phyloP scores from a whole-genome alignment of 495 filamentous ascomycete genomes.

The Penicillium simplicissimum region DNA sequence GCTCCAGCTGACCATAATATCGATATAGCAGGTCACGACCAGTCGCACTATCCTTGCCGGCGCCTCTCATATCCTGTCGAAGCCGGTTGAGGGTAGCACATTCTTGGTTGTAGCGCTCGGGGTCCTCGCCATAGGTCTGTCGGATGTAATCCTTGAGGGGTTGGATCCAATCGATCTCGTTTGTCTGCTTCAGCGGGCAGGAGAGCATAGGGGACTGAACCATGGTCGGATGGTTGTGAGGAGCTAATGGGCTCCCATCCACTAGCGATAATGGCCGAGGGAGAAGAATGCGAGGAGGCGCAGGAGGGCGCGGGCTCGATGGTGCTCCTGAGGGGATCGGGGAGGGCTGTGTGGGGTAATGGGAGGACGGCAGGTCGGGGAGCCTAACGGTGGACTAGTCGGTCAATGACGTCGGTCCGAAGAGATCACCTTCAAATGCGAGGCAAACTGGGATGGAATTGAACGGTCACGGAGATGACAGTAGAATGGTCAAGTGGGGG shows the following conservation, averaged over 20 bases:
- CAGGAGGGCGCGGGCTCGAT: constrained; percentile 9
- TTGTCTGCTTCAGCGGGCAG: constrained; percentile 93
- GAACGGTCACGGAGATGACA: constrained; percentile 13
- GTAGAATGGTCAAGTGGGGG: constrained; percentile 11
- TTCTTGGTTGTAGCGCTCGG: constrained; percentile 91
- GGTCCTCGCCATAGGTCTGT: constrained; percentile 92
- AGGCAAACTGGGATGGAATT: neutral
- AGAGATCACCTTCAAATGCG: neutral
- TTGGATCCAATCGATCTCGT: constrained; percentile 97
- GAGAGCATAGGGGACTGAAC: constrained; percentile 89
- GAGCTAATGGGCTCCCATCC: constrained; percentile 47
- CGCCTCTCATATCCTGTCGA: constrained; percentile 97
- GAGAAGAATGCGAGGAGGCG: neutral
- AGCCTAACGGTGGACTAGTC: constrained; percentile 21
- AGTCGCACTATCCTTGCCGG: constrained; percentile 93
- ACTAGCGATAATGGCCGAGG: constrained; percentile 16
- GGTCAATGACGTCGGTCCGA: constrained; percentile 28
- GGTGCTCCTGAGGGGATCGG: constrained; percentile 21
- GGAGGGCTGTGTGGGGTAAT: constrained; percentile 32
- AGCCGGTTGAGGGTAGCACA: constrained; percentile 94
- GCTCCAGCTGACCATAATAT: constrained; percentile 96
- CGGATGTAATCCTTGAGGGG: constrained; percentile 94
- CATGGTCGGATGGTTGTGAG: constrained; percentile 51
- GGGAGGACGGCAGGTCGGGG: constrained; percentile 23
- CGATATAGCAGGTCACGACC: constrained; percentile 92